These are phyloP conservation scores for Malassezia globosa DNA, from an alignment of 1,284 basidiomycete species.

Conservation along the genomic window DNA sequence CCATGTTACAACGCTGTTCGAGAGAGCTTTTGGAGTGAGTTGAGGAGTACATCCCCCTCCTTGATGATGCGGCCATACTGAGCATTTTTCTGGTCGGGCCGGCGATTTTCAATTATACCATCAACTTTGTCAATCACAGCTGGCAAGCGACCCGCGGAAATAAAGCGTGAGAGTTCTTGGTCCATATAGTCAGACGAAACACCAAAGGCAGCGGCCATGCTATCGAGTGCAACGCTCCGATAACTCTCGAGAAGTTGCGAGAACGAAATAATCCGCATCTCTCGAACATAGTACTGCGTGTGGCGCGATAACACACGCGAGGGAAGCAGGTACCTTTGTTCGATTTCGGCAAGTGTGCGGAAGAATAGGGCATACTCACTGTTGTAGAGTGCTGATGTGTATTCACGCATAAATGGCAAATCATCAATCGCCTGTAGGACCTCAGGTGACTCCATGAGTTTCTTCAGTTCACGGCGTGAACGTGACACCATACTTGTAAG, in stretches of 20 bases:
- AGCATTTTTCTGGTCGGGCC: conserved; percentile 68
- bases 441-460: conserved; percentile 55
- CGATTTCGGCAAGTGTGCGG: conserved; percentile 69
- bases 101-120: conserved; percentile 85
- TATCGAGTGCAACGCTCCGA: conserved; percentile 75
- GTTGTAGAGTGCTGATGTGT: conserved; percentile 62
- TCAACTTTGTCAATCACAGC: conserved; percentile 82
- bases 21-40: conserved; percentile 45
- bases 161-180: conserved; percentile 75
- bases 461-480: conserved; percentile 76
- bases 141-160: conserved; percentile 74
- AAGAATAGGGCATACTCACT: conserved; percentile 93
- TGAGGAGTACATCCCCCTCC: conserved; percentile 77
- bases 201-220: conserved; percentile 76
- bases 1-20: conserved; percentile 40
- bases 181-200: conserved; percentile 81
- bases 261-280: conserved; percentile 94
- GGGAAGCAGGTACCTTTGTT: conserved; percentile 72
- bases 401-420: conserved; percentile 51
- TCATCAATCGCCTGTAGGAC: conserved; percentile 50
- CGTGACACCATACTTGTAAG: conserved; percentile 68
- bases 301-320: conserved; percentile 77
- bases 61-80: conserved; percentile 82
- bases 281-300: conserved; percentile 78
- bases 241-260: conserved; percentile 83